Evolutionary conservation across 83 land plant genomes (phyloP).

Genomic region (Picea abies): DNA sequence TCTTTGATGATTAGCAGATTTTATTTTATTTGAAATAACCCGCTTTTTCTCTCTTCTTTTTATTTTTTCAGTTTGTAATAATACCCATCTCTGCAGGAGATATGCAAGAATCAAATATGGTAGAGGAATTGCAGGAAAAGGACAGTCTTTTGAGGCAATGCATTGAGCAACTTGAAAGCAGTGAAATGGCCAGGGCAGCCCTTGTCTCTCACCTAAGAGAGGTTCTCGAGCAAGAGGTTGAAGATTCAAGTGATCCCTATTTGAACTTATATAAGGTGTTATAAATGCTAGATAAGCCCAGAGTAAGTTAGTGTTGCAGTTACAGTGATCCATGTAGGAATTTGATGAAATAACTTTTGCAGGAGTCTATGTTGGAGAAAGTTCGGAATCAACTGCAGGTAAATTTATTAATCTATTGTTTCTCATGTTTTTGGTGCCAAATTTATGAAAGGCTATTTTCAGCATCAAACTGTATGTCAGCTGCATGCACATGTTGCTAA

Average conservation of each 20-base stretch:
- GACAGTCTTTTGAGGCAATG: slow-evolving; percentile 56
- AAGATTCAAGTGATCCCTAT: neutral
- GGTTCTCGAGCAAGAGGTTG: slow-evolving; percentile 82
- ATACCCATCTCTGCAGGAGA: slow-evolving; percentile 34
- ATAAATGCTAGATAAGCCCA: neutral
- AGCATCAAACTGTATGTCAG: neutral
- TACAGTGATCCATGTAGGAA: slow-evolving; percentile 1
- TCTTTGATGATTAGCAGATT: neutral
- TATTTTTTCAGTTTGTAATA: neutral
- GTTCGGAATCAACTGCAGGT: slow-evolving; percentile 65
- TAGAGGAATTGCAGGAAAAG: slow-evolving; percentile 69
- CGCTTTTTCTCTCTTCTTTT: neutral
- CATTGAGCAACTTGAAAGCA: slow-evolving; percentile 63
- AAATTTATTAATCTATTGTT: slow-evolving; percentile 1
- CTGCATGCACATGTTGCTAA: neutral
- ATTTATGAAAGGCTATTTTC: neutral
- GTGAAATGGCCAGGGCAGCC: slow-evolving; percentile 56
- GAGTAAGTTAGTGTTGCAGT: neutral
- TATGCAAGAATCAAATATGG: slow-evolving; percentile 34
- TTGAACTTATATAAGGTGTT: neutral
- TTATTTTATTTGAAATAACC: neutral
- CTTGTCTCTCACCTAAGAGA: slow-evolving; percentile 70
- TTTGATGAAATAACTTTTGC: slow-evolving; percentile 1
- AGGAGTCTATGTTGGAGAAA: slow-evolving; percentile 61
- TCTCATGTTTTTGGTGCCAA: neutral